phyloP scores from a whole-genome alignment of 148 eudicot genomes.

The Silene conica region DNA sequence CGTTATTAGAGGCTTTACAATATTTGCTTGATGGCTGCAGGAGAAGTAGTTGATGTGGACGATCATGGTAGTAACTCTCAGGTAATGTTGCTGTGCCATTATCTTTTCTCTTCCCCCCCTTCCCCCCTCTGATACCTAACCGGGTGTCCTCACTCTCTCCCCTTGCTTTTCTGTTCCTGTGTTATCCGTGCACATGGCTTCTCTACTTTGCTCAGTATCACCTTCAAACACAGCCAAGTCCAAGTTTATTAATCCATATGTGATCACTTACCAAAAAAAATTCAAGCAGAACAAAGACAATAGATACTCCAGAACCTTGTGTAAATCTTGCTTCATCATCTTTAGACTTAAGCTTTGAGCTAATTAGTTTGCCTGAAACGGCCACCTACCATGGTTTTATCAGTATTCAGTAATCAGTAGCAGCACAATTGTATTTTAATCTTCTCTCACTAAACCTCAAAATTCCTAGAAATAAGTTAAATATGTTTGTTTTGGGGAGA shows the following conservation, averaged over 20 bases:
- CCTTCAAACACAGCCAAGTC: background rate
- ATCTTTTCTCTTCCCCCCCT: background rate
- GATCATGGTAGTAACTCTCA: conserved; percentile 59
- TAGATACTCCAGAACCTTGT: no score
- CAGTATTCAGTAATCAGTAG: background rate
- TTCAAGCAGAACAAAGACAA: background rate
- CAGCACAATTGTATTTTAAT: background rate
- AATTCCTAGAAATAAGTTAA: background rate
- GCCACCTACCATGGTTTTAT: background rate
- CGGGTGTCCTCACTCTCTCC: background rate
- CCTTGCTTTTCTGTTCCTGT: background rate
- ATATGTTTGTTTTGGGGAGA: background rate
- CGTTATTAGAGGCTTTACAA: background rate
- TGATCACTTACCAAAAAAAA: background rate
- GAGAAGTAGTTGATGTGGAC: conserved; percentile 53
- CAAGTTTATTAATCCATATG: background rate
- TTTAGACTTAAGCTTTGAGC: background rate
- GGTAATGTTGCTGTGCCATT: conserved; percentile 37
- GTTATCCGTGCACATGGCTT: background rate
- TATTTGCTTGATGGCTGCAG: conserved; percentile 31
- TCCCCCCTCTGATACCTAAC: background rate
- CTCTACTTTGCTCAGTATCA: background rate
- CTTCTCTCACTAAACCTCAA: background rate
- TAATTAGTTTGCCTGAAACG: background rate
- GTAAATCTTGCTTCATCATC: no score